Conservation (phyloP, 2,329 filamentous ascomycete species). For the Mycosphaerelloides madeirae region DNA sequence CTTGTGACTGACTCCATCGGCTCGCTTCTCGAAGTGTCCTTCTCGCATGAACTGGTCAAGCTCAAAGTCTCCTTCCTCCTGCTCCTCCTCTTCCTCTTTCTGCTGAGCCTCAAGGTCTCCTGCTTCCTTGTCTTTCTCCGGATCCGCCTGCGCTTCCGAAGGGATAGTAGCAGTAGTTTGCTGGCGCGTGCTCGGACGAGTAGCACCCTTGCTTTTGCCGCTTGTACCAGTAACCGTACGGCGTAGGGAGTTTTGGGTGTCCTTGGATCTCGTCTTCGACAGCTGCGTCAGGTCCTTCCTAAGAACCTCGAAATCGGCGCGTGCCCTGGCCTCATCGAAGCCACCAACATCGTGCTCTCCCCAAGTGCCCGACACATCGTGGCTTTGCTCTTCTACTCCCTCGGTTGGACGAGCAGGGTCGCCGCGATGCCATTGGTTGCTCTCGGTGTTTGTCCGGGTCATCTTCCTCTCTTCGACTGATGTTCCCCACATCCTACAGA, state of each 20-base stretch:
- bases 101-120: constrained; percentile 14
- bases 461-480: constrained; percentile 8
- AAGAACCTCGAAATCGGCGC: constrained; percentile 57
- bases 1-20: constrained; percentile 64
- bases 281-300: constrained; percentile 52
- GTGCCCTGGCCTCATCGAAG: constrained; percentile 49
- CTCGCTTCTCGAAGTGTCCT: constrained; percentile 70
- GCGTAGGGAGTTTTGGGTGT: constrained; percentile 21
- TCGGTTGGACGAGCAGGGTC: constrained; percentile 26
- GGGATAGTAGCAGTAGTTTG: not conserved
- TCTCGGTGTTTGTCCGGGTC: not conserved
- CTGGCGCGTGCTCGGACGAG: constrained; percentile 22
- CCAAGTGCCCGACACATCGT: constrained; percentile 50
- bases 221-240: constrained; percentile 16
- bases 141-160: not conserved
- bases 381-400: constrained; percentile 26
- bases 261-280: constrained; percentile 41
- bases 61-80: constrained; percentile 57
- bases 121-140: constrained; percentile 7
- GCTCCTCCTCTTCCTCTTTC: constrained; percentile 40
- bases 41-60: constrained; percentile 66
- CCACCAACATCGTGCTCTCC: constrained; percentile 57
- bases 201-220: constrained; percentile 23
- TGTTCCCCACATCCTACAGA: constrained; percentile 6
- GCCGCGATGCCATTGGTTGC: constrained; percentile 21